Evolutionary conservation across 129 eudicot species (phyloP).

Genomic region (Pseudognaphalium luteoalbum): DNA sequence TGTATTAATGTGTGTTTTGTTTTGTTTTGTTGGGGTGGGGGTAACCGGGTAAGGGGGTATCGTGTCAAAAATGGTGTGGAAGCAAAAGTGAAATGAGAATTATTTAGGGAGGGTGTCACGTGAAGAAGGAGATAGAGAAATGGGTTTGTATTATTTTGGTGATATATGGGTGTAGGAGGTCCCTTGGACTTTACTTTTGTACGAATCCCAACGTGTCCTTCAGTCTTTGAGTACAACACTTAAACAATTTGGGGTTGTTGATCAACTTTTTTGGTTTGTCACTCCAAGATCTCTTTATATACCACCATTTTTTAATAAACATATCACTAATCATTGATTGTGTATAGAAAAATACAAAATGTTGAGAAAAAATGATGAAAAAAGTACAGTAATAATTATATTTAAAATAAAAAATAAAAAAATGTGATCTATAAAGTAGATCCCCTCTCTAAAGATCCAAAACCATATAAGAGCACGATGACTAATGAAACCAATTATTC

Average conservation of each 20-base stretch:
- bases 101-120: constrained; percentile 25
- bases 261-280: not conserved
- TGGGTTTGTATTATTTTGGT: constrained; percentile 19
- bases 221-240: not conserved
- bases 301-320: no score
- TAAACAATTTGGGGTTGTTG: not conserved
- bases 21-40: not conserved
- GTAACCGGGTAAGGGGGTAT: no score
- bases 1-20: no score
- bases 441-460: no score
- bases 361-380: no score
- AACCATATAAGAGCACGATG: no score
- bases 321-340: no score
- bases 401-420: no score
- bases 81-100: constrained; percentile 6
- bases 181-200: constrained; percentile 12
- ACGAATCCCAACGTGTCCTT: not conserved
- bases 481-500: no score
- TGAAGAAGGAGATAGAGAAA: constrained; percentile 18
- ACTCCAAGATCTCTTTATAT: not conserved
- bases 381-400: no score
- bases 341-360: no score
- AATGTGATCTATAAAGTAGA: no score
- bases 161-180: constrained; percentile 18
- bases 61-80: constrained; percentile 21